These are phyloP conservation scores for Metschnikowia similis DNA, from an alignment of 805 yeast species.

Conservation along the genomic window DNA sequence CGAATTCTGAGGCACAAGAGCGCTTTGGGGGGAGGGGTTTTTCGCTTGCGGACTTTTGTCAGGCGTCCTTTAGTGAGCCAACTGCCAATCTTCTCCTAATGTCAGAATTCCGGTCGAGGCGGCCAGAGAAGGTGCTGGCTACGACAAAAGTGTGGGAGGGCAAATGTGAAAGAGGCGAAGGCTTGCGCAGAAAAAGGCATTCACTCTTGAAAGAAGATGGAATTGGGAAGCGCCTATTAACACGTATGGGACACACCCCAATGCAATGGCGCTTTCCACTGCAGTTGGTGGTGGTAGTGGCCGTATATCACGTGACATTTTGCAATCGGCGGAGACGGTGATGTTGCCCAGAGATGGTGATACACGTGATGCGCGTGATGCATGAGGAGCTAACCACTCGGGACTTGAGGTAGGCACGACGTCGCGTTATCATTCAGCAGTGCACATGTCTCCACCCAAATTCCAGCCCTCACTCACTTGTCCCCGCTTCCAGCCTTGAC, in stretches of 20 bases:
- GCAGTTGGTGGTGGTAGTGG: neutral
- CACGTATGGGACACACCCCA: neutral
- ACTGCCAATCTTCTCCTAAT: neutral
- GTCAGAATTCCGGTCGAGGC: neutral
- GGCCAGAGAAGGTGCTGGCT: neutral
- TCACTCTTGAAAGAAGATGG: neutral
- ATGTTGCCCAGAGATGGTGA: neutral
- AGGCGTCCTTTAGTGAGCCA: neutral
- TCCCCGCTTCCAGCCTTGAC: neutral
- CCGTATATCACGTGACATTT: constrained; percentile 17
- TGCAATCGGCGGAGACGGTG: constrained; percentile 12
- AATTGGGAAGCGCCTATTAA: neutral
- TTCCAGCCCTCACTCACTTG: neutral
- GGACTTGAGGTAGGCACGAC: constrained; percentile 5
- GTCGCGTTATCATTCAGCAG: neutral
- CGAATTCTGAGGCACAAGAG: neutral
- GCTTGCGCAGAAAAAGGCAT: too few relatives aligned
- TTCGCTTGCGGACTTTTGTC: neutral
- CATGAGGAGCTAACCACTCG: neutral
- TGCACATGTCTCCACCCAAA: neutral
- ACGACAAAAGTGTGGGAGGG: neutral
- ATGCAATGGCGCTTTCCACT: neutral
- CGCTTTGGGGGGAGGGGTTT: neutral
- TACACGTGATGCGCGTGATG: neutral
- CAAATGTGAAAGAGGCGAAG: too few relatives aligned